phyloP scores from a whole-genome alignment of 2,329 filamentous ascomycete species.

The Colletotrichum aenigma region DNA sequence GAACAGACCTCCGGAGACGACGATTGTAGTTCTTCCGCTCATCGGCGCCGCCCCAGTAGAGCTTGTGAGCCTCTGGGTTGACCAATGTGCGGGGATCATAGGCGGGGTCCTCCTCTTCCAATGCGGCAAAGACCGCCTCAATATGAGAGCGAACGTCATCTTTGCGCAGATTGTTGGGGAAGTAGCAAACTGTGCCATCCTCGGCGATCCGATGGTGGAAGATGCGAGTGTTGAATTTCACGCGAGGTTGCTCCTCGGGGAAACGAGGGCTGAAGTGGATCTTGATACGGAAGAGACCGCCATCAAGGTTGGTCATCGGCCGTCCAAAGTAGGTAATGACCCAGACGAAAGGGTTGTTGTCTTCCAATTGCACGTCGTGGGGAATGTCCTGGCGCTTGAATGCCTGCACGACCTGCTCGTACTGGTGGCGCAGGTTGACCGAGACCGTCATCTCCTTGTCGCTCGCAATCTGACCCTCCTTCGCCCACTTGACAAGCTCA shows the following conservation, averaged over 20 bases:
- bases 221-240: constrained; percentile 78
- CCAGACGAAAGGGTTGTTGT: constrained; percentile 92
- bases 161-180: constrained; percentile 58
- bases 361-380: constrained; percentile 76
- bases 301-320: constrained; percentile 92
- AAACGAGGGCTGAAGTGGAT: constrained; percentile 84
- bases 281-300: constrained; percentile 83
- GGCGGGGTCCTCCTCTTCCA: constrained; percentile 87
- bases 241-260: constrained; percentile 85
- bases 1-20: constrained; percentile 78
- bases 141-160: constrained; percentile 87
- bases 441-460: constrained; percentile 75
- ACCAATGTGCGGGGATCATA: constrained; percentile 92
- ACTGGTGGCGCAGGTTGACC: constrained; percentile 82
- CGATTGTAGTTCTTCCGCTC: constrained; percentile 87
- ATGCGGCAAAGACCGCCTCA: constrained; percentile 76
- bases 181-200: constrained; percentile 85
- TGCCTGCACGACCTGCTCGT: constrained; percentile 77
- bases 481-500: constrained; percentile 75
- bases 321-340: constrained; percentile 85
- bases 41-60: constrained; percentile 83
- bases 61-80: constrained; percentile 81
- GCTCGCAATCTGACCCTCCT: constrained; percentile 67
- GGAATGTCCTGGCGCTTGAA: constrained; percentile 75
- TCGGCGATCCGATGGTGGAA: constrained; percentile 88